Conservation (phyloP, 352 stramenopile species). For the Globisporangium nagaii region DNA sequence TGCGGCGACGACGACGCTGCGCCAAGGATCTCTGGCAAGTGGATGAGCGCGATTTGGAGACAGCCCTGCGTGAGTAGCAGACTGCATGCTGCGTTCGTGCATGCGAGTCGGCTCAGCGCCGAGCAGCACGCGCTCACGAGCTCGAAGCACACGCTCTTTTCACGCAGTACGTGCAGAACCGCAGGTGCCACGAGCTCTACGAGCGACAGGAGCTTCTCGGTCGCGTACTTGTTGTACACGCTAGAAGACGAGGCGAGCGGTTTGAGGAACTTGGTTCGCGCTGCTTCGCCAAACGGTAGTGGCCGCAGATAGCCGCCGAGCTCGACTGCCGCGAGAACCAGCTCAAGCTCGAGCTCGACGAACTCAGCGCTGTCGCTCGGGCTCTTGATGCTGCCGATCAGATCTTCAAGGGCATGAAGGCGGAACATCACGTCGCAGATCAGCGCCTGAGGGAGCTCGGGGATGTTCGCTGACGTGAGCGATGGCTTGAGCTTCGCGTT, state of each 20-base stretch:
- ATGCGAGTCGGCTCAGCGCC: conserved; percentile 53
- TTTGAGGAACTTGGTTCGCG: conserved; percentile 38
- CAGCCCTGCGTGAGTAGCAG: conserved; percentile 45
- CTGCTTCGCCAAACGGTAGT: conserved; percentile 45
- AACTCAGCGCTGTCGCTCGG: conserved; percentile 50
- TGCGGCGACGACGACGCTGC: conserved; percentile 7
- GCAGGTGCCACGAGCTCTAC: conserved; percentile 44
- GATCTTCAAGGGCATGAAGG: conserved; percentile 64
- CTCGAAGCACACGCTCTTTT: conserved; percentile 25
- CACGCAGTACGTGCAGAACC: conserved; percentile 50
- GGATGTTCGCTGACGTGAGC: conserved; percentile 40
- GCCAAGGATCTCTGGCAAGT: conserved; percentile 46
- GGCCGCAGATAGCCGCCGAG: conserved; percentile 54
- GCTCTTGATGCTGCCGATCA: conserved; percentile 43
- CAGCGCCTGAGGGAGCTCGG: conserved; percentile 47
- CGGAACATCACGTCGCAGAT: conserved; percentile 59
- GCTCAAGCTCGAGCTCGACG: conserved; percentile 26
- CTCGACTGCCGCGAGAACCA: conserved; percentile 47
- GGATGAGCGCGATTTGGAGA: conserved; percentile 47
- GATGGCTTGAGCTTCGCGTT: conserved; percentile 35
- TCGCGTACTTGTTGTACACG: conserved; percentile 30
- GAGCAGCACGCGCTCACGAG: conserved; percentile 52
- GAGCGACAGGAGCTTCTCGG: conserved; percentile 38
- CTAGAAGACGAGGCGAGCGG: conserved; percentile 8
- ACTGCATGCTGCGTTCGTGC: conserved; percentile 42